Base-by-base conservation (phyloP, 176 grass and related monocot species). In the Pontederia crassipes region DNA sequence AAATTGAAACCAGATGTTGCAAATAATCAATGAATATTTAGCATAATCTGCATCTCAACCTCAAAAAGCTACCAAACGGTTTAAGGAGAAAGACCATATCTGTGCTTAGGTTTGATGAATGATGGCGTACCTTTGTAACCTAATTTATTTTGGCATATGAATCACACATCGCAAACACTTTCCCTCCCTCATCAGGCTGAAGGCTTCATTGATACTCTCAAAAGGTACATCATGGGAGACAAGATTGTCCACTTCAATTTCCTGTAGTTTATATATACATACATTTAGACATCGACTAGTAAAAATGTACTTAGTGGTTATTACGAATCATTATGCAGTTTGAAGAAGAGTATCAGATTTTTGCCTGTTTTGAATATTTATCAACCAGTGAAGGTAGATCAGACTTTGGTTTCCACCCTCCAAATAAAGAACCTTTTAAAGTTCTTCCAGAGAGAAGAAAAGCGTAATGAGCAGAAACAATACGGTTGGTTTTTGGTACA, bases 371-470 rank as follows among this genome's bases (percentile, higher is more conserved):
- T 28, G 65, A 61, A 54, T 90, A 96, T 72, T 96, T 96, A 62
- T 90, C 76, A 40, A 87, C 83, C 50, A 96, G 77, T 45, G 59
- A 87, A 59, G 92, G 86, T 47, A 96, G 70, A 54, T 90, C 92
- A 61, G 92, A 90, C 82, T 96, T 96, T 29, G 92, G 86, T 76
- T 73, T 96, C 92, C 86, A 96, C 58, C 86, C 92, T 82, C 92
- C 92, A 78, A 96, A 96, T 64, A 96, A 81, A 75, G 92, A 85
- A 59, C 92, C 92, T 72, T 90, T 96, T 67, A 96, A 70, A 77
- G 91, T 90, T 87, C 80, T 87, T 85, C 91, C 91, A 58, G 81
- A 82, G 46, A 96, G 86, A 72, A 96, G 78, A 61, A 88, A 63
- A 61, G 73, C 86, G 80, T 90, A 96, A 72, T 96, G 91, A 78